phyloP scores from a whole-genome alignment of 306 rosid genomes.

The Vigna nakashimae region DNA sequence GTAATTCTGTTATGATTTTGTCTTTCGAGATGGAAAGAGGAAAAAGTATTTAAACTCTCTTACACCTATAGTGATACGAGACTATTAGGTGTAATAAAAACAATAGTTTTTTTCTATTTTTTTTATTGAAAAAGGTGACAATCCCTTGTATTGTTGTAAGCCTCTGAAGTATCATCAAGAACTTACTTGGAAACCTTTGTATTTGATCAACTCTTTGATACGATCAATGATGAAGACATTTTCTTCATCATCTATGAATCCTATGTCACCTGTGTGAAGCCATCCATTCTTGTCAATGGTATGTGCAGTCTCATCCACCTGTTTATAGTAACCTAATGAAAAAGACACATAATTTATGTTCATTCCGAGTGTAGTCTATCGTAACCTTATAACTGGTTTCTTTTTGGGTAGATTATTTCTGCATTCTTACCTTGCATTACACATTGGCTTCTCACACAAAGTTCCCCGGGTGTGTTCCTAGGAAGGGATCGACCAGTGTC shows the following conservation, averaged over 20 bases:
- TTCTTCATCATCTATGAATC: slow-evolving; percentile 82
- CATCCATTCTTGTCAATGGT: slow-evolving; percentile 83
- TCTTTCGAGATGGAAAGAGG: too few species aligned
- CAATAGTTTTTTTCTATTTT: too few species aligned
- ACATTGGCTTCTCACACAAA: slow-evolving; percentile 89
- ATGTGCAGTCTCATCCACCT: slow-evolving; percentile 73
- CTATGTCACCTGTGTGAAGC: slow-evolving; percentile 94
- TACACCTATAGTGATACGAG: too few species aligned
- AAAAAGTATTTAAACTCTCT: too few species aligned
- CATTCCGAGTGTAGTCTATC: background rate
- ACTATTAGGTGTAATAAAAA: too few species aligned
- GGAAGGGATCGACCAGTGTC: slow-evolving; percentile 78
- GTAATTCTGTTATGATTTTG: too few species aligned
- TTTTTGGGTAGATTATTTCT: background rate
- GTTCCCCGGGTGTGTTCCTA: slow-evolving; percentile 79
- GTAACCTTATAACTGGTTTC: background rate
- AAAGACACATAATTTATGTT: background rate
- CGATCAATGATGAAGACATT: slow-evolving; percentile 72
- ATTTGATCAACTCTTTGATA: slow-evolving; percentile 59
- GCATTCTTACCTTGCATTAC: slow-evolving; percentile 78
- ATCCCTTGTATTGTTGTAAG: background rate
- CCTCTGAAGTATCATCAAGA: background rate
- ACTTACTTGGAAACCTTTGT: slow-evolving; percentile 65
- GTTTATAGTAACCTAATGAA: slow-evolving; percentile 75
- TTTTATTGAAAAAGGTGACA: too few species aligned